phyloP scores from a whole-genome alignment of 306 rosid species.

The Luffa aegyptiaca region DNA sequence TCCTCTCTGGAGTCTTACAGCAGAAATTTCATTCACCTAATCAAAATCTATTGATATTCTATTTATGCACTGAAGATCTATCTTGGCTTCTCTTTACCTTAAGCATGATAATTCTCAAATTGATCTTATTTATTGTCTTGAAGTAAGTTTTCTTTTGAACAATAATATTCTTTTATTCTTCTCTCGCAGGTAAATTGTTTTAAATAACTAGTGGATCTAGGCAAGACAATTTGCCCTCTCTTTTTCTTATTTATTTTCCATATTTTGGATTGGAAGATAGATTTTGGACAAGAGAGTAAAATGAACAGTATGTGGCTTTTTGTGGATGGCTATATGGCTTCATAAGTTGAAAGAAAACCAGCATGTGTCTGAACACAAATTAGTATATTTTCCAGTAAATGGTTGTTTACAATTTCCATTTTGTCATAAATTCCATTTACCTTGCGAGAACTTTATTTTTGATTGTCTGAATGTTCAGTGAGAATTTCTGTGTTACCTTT shows the following conservation, averaged over 20 bases:
- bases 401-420: background rate
- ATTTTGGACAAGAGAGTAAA: background rate
- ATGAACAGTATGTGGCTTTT: background rate
- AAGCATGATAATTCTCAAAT: background rate
- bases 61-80: background rate
- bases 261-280: slow-evolving; percentile 10
- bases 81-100: background rate
- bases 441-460: background rate
- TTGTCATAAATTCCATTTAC: background rate
- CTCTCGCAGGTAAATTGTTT: slow-evolving; percentile 6
- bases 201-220: slow-evolving; percentile 10
- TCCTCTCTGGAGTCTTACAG: background rate
- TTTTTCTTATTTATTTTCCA: slow-evolving; percentile 7
- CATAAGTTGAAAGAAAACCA: background rate
- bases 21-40: background rate
- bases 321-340: slow-evolving; percentile 1
- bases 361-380: background rate
- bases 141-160: background rate
- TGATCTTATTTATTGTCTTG: background rate
- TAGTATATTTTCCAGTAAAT: background rate
- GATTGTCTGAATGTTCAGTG: background rate
- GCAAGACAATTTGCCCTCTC: slow-evolving; percentile 4
- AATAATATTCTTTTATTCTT: background rate
- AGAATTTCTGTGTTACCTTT: background rate
- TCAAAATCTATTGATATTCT: background rate